Conservation (phyloP, 2,329 filamentous ascomycete species). For the Chaetomium sp. region DNA sequence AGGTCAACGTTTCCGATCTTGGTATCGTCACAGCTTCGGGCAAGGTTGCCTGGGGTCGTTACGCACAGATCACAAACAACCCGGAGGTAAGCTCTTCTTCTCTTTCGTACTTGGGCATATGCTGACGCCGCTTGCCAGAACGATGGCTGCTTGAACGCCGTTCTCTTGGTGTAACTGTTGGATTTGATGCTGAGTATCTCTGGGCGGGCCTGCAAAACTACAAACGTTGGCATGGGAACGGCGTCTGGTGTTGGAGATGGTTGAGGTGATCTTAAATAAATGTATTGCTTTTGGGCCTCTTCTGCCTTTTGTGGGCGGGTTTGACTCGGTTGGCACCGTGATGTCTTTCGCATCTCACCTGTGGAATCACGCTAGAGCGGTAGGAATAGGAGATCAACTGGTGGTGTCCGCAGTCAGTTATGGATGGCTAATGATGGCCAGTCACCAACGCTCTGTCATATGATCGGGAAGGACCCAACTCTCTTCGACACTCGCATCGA, state of each 20-base stretch:
- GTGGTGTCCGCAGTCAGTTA: no score
- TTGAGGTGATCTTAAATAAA: constrained; percentile 19
- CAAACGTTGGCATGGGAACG: constrained; percentile 31
- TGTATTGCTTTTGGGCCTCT: constrained; percentile 9
- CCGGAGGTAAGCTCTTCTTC: constrained; percentile 41
- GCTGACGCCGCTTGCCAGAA: constrained; percentile 25
- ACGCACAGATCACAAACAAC: constrained; percentile 68
- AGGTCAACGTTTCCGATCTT: constrained; percentile 91
- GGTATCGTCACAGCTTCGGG: constrained; percentile 88
- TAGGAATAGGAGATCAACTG: neutral
- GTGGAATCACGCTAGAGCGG: neutral
- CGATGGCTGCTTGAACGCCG: constrained; percentile 39
- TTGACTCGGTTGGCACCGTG: neutral
- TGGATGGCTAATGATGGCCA: no score
- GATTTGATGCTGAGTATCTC: constrained; percentile 4
- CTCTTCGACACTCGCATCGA: neutral
- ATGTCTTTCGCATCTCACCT: neutral
- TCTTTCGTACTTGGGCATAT: neutral
- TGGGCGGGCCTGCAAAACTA: constrained; percentile 9
- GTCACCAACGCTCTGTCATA: no score
- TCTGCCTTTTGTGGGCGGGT: neutral
- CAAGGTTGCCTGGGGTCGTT: constrained; percentile 91
- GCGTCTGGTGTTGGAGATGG: constrained; percentile 33
- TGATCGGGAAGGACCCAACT: neutral
- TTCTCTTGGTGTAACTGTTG: constrained; percentile 36